phyloP scores from a whole-genome alignment of 345 rosid genomes.

The Punica granatum region DNA sequence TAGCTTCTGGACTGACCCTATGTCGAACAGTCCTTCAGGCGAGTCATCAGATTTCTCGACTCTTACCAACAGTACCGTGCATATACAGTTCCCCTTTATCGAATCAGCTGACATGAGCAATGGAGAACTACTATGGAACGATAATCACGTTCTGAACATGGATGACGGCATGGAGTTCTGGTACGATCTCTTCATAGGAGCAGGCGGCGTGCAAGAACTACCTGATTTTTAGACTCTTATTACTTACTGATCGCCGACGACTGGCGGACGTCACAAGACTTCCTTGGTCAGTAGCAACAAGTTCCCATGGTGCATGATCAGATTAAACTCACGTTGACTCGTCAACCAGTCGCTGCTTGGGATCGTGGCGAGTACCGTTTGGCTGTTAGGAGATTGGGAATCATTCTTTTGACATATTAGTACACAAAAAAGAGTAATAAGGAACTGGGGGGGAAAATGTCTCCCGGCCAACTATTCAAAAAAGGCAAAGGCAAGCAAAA shows the following conservation, averaged over 20 bases:
- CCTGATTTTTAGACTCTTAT: neutral
- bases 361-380: no score
- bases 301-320: neutral
- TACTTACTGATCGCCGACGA: no score
- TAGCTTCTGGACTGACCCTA: slow-evolving; percentile 51
- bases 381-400: no score
- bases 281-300: no score
- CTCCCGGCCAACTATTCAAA: no score
- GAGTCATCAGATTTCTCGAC: neutral
- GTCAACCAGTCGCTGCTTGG: no score
- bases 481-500: no score
- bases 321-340: no score
- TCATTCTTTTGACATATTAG: no score
- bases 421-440: no score
- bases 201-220: neutral
- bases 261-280: no score
- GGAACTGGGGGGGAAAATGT: no score
- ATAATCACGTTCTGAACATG: neutral
- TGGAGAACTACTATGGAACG: neutral
- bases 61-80: neutral
- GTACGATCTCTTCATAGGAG: slow-evolving; percentile 1
- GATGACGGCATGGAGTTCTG: slow-evolving; percentile 2
- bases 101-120: neutral
- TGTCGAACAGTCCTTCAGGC: neutral
- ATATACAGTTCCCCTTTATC: neutral